Evolutionary conservation across 1,284 basidiomycete species (phyloP).

Genomic region (Crocinoboletus sp.): DNA sequence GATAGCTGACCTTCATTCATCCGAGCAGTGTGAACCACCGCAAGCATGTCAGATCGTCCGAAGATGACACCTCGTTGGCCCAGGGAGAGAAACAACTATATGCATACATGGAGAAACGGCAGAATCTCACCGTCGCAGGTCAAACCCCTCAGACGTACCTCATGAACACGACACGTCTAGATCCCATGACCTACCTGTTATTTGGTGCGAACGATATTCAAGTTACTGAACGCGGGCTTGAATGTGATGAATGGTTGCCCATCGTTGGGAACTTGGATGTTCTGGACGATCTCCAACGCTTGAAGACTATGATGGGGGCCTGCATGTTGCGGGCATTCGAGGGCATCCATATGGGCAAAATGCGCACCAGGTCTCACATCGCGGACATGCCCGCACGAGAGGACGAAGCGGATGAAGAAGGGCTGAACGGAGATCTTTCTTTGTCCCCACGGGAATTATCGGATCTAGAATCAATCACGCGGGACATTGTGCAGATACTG

Average conservation of each 20-base stretch:
- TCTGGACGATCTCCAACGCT: slow-evolving; percentile 80
- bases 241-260: slow-evolving; percentile 92
- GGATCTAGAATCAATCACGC: slow-evolving; percentile 72
- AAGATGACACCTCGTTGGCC: slow-evolving; percentile 34
- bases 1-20: slow-evolving; percentile 71
- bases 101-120: slow-evolving; percentile 84
- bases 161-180: slow-evolving; percentile 81
- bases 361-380: slow-evolving; percentile 30
- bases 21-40: slow-evolving; percentile 85
- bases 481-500: slow-evolving; percentile 69
- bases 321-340: slow-evolving; percentile 93
- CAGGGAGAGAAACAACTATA: slow-evolving; percentile 74
- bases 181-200: slow-evolving; percentile 88
- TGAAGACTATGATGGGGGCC: slow-evolving; percentile 79
- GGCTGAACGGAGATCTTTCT: slow-evolving; percentile 40
- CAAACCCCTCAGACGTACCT: slow-evolving; percentile 64
- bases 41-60: slow-evolving; percentile 48
- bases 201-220: slow-evolving; percentile 85
- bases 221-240: slow-evolving; percentile 64
- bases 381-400: slow-evolving; percentile 43
- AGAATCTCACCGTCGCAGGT: slow-evolving; percentile 57
- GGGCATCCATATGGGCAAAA: slow-evolving; percentile 60
- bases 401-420: slow-evolving; percentile 60
- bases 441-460: slow-evolving; percentile 63
- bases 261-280: slow-evolving; percentile 75